These are phyloP conservation scores for Trichoderma oligosporum DNA, from an alignment of 2,329 filamentous ascomycete genomes.

Conservation along the genomic window DNA sequence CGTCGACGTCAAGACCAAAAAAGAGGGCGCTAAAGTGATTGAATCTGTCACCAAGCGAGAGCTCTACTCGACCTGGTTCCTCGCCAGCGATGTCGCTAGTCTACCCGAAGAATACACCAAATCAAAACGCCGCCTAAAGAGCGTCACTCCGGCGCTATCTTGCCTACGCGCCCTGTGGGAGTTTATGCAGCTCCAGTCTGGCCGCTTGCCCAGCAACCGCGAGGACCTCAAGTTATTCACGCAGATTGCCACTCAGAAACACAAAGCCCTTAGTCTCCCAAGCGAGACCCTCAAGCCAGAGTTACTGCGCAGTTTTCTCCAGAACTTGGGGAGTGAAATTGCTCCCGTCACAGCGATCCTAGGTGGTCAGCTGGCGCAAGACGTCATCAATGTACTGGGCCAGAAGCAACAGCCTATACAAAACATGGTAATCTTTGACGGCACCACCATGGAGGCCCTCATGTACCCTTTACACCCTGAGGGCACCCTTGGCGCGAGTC, in stretches of 20 bases:
- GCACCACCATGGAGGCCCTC: conserved; percentile 70
- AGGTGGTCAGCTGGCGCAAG: conserved; percentile 86
- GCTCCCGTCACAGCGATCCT: conserved; percentile 84
- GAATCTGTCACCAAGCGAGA: conserved; percentile 92
- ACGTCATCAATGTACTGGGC: conserved; percentile 94
- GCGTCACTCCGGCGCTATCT: conserved; percentile 79
- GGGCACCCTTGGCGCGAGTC: conserved; percentile 48
- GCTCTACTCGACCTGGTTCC: conserved; percentile 78
- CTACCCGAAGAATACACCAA: conserved; percentile 65
- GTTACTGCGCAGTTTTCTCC: conserved; percentile 77
- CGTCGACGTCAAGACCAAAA: conserved; percentile 65
- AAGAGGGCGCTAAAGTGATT: conserved; percentile 63
- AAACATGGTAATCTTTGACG: conserved; percentile 90
- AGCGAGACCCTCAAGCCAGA: conserved; percentile 63
- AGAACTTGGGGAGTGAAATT: conserved; percentile 80
- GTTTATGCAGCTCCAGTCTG: conserved; percentile 56
- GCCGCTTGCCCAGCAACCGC: conserved; percentile 52
- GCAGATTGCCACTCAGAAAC: conserved; percentile 69
- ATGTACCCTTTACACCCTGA: conserved; percentile 80
- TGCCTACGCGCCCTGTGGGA: conserved; percentile 89
- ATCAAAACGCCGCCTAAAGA: conserved; percentile 64
- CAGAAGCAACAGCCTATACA: conserved; percentile 91
- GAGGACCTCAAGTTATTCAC: conserved; percentile 75
- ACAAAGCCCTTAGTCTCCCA: conserved; percentile 69
- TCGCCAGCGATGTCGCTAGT: conserved; percentile 73